Base-by-base conservation (phyloP, 139 green algal species). In the Mesostigma viride region DNA sequence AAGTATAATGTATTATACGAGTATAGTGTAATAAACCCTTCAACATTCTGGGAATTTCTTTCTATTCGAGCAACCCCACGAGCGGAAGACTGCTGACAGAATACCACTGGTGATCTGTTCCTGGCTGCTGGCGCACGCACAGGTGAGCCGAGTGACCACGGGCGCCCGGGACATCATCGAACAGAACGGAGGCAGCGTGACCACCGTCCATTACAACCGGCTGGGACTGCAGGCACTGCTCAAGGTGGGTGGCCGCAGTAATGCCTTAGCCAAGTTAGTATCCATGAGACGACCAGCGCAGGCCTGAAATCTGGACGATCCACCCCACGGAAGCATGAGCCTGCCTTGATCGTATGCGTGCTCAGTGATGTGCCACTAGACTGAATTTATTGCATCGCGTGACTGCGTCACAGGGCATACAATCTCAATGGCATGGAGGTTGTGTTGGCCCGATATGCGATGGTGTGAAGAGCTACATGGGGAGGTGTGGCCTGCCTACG, bases 131-230 rank as follows among this genome's bases (percentile, higher is more conserved):
- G 40, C 40, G 40, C 40, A 53, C 14, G 26, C 86, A 31, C 79
- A 96, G 81, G 88, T 97, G 8, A 91, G 75, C 56, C 73, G 83
- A 31, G 81, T 71, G 26, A 85, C 76, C 3, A 27, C 51, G 0
- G 36, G 44, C 2, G 88, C 90, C 0, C 66, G 68, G 33, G 68
- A 72, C 36, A 74, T 78, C 0, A 75, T 97, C 4, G 77, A 91
- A 68, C 48, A 35, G 2, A 81, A 78, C 2, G 91, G 90, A 0
- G 91, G 91, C 26, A 77, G 47, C 20, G 86, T 97, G 6, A 88
- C 80, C 1, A 85, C 77, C 0, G 91, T 96, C 8, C 94, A 97
- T 76, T 97, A 97, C 85, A 95, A 90, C 33, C 69, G 79, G 65
- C 77, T 96, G 11, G 91, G 82, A 74, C 79, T 96, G 64, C 65